Conservation (phyloP, 768 basidiomycete species). For the Termitomyces sp. region DNA sequence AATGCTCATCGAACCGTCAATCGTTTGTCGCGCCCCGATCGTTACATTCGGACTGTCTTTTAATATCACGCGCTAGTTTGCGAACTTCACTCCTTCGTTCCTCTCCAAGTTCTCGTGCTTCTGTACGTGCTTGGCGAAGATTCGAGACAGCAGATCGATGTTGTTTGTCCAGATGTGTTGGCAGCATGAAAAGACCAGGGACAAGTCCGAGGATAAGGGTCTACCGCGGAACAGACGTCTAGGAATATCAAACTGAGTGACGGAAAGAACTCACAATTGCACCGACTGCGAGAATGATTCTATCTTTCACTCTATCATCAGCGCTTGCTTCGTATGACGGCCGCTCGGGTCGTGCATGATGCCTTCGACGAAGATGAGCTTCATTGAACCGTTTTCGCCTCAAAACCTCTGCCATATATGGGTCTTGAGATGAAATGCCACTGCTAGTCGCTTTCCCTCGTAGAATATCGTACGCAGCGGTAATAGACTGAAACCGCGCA, state of each 20-base stretch:
- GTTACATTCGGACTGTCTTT: neutral
- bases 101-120: conserved; percentile 52
- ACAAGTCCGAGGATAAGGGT: conserved; percentile 41
- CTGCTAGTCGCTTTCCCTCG: conserved; percentile 29
- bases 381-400: conserved; percentile 41
- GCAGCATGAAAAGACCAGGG: conserved; percentile 35
- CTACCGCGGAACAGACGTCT: conserved; percentile 21
- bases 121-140: conserved; percentile 54
- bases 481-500: conserved; percentile 60
- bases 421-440: conserved; percentile 28
- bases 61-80: conserved; percentile 41
- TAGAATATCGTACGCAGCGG: conserved; percentile 59
- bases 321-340: conserved; percentile 26
- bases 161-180: conserved; percentile 32
- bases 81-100: conserved; percentile 50
- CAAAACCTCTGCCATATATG: conserved; percentile 48
- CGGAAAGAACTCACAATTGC: conserved; percentile 36
- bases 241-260: neutral
- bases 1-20: neutral
- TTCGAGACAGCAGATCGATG: conserved; percentile 54
- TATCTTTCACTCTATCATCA: conserved; percentile 50
- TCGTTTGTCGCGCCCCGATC: neutral
- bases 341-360: conserved; percentile 13
- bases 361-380: conserved; percentile 24
- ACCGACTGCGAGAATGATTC: conserved; percentile 43